These are phyloP conservation scores for Corylus americana DNA, from an alignment of 306 rosid species.

Conservation along the genomic window DNA sequence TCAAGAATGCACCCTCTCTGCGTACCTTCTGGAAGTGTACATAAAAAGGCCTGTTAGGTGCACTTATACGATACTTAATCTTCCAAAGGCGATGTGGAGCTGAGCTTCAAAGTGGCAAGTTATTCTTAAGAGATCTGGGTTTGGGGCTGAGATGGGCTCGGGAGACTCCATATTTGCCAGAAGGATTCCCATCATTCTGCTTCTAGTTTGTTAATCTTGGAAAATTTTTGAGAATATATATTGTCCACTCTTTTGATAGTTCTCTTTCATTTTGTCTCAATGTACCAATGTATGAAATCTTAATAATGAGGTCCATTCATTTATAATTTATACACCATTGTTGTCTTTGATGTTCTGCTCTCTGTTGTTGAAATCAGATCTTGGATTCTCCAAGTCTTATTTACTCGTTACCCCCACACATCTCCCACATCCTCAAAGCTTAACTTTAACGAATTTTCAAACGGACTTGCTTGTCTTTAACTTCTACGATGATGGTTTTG, in stretches of 20 bases:
- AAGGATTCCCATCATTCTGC: neutral
- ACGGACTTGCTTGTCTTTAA: too few species aligned
- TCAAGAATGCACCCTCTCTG: slow-evolving; percentile 24
- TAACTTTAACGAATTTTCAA: too few species aligned
- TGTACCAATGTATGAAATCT: slow-evolving; percentile 14
- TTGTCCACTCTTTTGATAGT: neutral
- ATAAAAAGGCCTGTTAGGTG: slow-evolving; percentile 26
- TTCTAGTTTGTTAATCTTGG: neutral
- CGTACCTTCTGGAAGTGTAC: slow-evolving; percentile 30
- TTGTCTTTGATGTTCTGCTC: neutral
- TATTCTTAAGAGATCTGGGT: neutral
- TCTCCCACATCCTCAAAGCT: too few species aligned
- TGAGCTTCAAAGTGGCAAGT: slow-evolving; percentile 16
- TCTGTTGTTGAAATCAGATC: neutral
- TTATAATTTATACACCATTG: neutral
- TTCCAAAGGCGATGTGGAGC: slow-evolving; percentile 19
- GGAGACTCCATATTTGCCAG: neutral
- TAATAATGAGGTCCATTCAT: slow-evolving; percentile 15
- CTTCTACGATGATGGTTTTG: too few species aligned
- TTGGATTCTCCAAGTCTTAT: too few species aligned
- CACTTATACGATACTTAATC: slow-evolving; percentile 25
- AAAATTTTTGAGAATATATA: neutral
- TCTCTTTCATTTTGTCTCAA: slow-evolving; percentile 11
- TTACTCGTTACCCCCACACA: too few species aligned
- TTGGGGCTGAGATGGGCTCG: neutral